Conservation (phyloP, 2,329 filamentous ascomycete species). For the Exophiala calicioides region DNA sequence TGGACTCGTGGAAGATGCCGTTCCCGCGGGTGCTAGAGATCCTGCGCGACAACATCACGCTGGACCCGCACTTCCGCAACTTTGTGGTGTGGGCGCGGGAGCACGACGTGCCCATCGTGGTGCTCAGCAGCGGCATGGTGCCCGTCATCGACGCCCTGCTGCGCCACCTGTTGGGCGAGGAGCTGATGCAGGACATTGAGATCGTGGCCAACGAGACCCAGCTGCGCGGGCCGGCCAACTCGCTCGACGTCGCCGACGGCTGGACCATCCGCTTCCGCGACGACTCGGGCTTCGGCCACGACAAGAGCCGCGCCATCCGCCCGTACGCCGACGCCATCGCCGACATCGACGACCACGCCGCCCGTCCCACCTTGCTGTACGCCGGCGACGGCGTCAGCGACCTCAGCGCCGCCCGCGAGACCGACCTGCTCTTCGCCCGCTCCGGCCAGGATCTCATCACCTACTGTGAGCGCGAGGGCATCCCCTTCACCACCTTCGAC, state of each 20-base stretch:
- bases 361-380: constrained; percentile 85
- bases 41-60: constrained; percentile 77
- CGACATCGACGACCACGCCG: constrained; percentile 62
- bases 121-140: constrained; percentile 89
- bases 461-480: constrained; percentile 79
- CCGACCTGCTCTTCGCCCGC: constrained; percentile 91
- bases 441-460: constrained; percentile 82
- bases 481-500: constrained; percentile 85
- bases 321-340: constrained; percentile 66
- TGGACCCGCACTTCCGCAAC: constrained; percentile 83
- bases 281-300: constrained; percentile 80
- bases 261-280: constrained; percentile 91
- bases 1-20: constrained; percentile 79
- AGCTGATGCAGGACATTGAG: constrained; percentile 70
- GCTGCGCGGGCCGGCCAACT: constrained; percentile 64
- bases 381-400: constrained; percentile 94
- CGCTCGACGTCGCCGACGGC: constrained; percentile 74
- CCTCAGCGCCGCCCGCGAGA: constrained; percentile 86
- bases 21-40: constrained; percentile 79
- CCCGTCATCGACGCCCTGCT: constrained; percentile 86
- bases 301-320: constrained; percentile 89
- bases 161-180: constrained; percentile 76
- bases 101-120: constrained; percentile 87
- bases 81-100: constrained; percentile 81
- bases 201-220: constrained; percentile 86